Base-by-base conservation (phyloP, 2,329 filamentous ascomycete genomes). In the Thielaviopsis musarum region DNA sequence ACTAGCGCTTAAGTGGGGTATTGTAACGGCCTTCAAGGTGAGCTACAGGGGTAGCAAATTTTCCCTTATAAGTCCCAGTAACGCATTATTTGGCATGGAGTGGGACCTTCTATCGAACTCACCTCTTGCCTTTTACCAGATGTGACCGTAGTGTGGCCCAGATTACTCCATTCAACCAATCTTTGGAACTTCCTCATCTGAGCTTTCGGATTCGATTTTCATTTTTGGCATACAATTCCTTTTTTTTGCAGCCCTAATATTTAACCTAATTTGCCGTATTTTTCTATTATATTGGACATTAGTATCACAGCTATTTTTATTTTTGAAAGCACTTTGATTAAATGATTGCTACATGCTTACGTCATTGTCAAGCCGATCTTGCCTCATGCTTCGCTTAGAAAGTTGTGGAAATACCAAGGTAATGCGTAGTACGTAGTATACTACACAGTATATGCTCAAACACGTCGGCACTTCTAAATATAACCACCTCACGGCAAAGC, bases 91-190 rank as follows among this genome's bases (percentile, higher is more conserved):
- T 19, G 2, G 9, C 30, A 45, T 77, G 80, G 81, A 83, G 81
- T 83, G 81, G 79, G 80, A 84, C 79, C 79, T 78, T 72, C 79
- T 83, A 83, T 76, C 75, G 81, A 84, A 85, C 80, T 81, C 80
- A 83, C 81, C 81, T 83, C 81, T 85, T 85, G 81, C 81, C 81
- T 84, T 85, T 85, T 85, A 85, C 82, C 82, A 85, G 83, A 85
- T 82, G 82, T 84, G 81, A 81, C 82, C 81, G 81, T 84, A 81
- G 80, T 66, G 69, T 71, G 71, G 75, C 74, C 74, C 74, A 77
- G 67, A 66, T 73, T 69, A 76, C 74, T 77, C 74, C 75, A 71
- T 71, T 77, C 71, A 66, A 61, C 65, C 62, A 77, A 77, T 77
- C 74, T 77, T 77, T 77, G 75, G 71, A 69, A 76, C 67, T 63